Base-by-base conservation (phyloP, 805 yeast genomes). In the Komagataella kurtzmanii region DNA sequence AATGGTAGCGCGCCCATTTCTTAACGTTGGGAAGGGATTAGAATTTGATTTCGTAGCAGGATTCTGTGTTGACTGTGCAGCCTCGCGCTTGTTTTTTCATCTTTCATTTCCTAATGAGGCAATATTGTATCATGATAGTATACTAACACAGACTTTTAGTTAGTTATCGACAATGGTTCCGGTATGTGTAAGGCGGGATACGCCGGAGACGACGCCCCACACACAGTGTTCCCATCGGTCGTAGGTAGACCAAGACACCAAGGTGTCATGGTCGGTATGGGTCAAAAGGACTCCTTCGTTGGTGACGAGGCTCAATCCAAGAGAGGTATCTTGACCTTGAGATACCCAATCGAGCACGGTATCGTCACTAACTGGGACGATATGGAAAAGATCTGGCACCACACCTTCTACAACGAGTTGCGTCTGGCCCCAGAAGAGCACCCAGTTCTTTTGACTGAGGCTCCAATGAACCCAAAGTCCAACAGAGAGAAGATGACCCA, bases 121-220 rank as follows among this genome's bases (percentile, higher is more conserved):
- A 17, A 18, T 17, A 19, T 17, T 21, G 18, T 46, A 21, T 30
- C 40, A 30, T 30, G 40, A 14, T 30, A 10, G 21, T 40, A 48
- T 53, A 53, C 53, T 50, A 53, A 53, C 54, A 48, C 10, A 24
- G 17, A 17, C 19, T 18, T 30, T 45, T 18, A 24, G 46, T 73
- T 80, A 73, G 98, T 91, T 78, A 91, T 91, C 77, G 99, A 91
- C 75, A 91, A 91, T 79, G 99, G 99, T 80, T 93, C 99, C 70
- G 99, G 99, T 83, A 93, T 93, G 98, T 93, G 99, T 85, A 93
- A 93, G 75, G 99, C 99, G 91, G 99, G 99, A 77, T 93, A 90
- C 73, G 98, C 99, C 83, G 99, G 99, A 80, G 98, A 93, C 71
- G 99, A 93, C 79, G 98, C 98, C 60, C 99, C 99, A 71, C 87